Conservation (phyloP, 2,329 filamentous ascomycete species). For the Paraphaeosphaeria minitans region DNA sequence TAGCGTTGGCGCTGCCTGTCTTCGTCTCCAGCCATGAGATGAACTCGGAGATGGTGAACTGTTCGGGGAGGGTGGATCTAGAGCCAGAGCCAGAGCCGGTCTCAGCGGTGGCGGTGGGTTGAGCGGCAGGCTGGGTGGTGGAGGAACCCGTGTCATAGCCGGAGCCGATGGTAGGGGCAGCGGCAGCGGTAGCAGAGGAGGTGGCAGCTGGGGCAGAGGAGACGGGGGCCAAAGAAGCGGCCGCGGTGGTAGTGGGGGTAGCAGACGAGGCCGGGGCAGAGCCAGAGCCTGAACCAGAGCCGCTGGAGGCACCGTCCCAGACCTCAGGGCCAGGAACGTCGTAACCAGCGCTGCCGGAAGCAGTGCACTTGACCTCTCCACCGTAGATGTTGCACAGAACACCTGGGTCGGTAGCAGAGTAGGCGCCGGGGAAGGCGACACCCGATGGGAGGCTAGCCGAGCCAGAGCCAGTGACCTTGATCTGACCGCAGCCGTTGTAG, state of each 20-base stretch:
- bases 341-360: conserved; percentile 36
- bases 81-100: conserved; percentile 16
- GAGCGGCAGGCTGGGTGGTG: conserved; percentile 7
- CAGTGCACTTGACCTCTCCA: conserved; percentile 15
- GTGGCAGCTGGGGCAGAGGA: conserved; percentile 13
- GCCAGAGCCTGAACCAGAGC: conserved; percentile 19
- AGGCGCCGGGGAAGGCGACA: conserved; percentile 56
- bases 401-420: conserved; percentile 48
- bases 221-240: conserved; percentile 8
- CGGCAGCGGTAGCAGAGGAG: background rate
- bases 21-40: conserved; percentile 36
- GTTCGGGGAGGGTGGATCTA: conserved; percentile 29
- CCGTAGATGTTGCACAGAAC: conserved; percentile 53
- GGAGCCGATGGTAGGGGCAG: conserved; percentile 3
- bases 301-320: conserved; percentile 38
- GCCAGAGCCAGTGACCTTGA: conserved; percentile 46
- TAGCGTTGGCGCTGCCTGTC: conserved; percentile 20
- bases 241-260: conserved; percentile 4
- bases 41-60: conserved; percentile 38
- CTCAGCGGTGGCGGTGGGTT: conserved; percentile 19
- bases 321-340: conserved; percentile 47
- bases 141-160: conserved; percentile 5
- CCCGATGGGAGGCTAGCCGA: conserved; percentile 42
- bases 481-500: conserved; percentile 54
- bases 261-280: conserved; percentile 13